phyloP scores from a whole-genome alignment of 345 rosid species.

The Pelargonium nanum region DNA sequence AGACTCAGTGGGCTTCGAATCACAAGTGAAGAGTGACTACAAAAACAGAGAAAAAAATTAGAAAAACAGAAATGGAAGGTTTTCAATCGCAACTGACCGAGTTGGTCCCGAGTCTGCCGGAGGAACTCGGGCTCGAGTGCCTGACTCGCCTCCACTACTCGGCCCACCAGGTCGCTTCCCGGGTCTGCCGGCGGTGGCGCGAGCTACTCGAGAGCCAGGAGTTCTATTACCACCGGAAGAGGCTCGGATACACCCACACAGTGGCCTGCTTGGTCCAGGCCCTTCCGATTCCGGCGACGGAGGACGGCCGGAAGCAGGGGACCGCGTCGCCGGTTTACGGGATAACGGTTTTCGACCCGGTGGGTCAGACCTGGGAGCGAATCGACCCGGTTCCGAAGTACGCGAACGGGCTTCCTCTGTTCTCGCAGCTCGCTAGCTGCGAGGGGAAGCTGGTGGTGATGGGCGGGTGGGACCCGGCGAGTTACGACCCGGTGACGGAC shows the following conservation, averaged over 20 bases:
- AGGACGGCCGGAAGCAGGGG: constrained; percentile 16
- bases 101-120: constrained; percentile 39
- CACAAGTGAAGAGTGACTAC: background rate
- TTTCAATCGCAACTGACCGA: constrained; percentile 13
- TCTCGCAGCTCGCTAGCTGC: constrained; percentile 41
- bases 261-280: constrained; percentile 52
- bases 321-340: constrained; percentile 24
- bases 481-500: constrained; percentile 37
- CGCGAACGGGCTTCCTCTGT: constrained; percentile 52
- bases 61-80: constrained; percentile 13
- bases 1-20: background rate
- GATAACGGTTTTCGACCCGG: constrained; percentile 34
- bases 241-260: constrained; percentile 27
- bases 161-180: constrained; percentile 32
- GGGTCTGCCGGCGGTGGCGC: constrained; percentile 48
- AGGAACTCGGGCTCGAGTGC: constrained; percentile 51
- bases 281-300: background rate
- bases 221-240: constrained; percentile 37
- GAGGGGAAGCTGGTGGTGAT: constrained; percentile 51
- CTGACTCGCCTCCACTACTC: constrained; percentile 36
- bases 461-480: constrained; percentile 66
- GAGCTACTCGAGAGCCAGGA: constrained; percentile 29
- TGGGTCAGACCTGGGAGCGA: constrained; percentile 29
- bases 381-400: constrained; percentile 29
- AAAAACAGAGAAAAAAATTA: background rate